phyloP scores from a whole-genome alignment of 306 rosid species.

The Vicia villosa region DNA sequence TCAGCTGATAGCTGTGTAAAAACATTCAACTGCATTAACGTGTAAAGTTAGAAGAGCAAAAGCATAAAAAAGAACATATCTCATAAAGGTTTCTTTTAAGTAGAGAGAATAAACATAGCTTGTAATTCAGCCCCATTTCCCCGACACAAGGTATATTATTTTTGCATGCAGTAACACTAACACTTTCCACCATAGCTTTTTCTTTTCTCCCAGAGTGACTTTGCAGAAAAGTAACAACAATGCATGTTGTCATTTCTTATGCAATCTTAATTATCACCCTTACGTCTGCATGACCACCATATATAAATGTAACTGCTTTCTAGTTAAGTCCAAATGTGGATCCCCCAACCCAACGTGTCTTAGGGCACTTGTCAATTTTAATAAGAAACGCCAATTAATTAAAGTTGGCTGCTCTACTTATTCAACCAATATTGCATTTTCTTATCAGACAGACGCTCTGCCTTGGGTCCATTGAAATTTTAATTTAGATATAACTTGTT shows the following conservation, averaged over 20 bases:
- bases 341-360: constrained; percentile 42
- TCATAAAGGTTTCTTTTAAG: constrained; percentile 39
- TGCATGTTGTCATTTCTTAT: constrained; percentile 47
- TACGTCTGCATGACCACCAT: constrained; percentile 39
- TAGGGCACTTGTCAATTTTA: constrained; percentile 42
- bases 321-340: constrained; percentile 41
- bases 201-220: constrained; percentile 33
- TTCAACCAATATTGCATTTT: constrained; percentile 34
- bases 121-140: constrained; percentile 61
- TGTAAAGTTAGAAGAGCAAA: constrained; percentile 7
- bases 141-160: constrained; percentile 59
- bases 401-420: constrained; percentile 20
- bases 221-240: constrained; percentile 36
- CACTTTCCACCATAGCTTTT: constrained; percentile 32
- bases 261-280: constrained; percentile 44
- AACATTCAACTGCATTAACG: too few relatives aligned
- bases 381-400: constrained; percentile 12
- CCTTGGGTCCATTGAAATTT: constrained; percentile 44
- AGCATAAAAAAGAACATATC: constrained; percentile 18
- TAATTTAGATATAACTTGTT: constrained; percentile 22
- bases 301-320: constrained; percentile 26
- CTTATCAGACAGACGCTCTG: constrained; percentile 40
- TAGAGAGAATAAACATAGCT: constrained; percentile 29
- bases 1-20: too few relatives aligned
- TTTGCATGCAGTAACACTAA: constrained; percentile 45